Evolutionary conservation across 2,329 filamentous ascomycete species (phyloP), one percentile per base, ranked within the genome.

Genomic region (Zymoseptoria tritici): DNA sequence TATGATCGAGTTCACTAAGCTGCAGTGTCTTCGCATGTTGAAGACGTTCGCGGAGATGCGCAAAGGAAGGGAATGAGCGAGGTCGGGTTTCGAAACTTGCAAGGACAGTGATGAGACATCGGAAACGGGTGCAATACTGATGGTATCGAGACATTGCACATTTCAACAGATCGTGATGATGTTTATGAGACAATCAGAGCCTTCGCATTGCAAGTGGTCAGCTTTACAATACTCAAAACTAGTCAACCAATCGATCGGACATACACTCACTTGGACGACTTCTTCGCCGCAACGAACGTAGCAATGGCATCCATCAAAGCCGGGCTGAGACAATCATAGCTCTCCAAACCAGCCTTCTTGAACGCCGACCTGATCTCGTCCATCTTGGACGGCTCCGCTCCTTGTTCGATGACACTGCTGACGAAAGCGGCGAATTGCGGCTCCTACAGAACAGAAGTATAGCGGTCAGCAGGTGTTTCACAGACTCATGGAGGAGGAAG

Each of bases 371-470:
- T 77, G 3, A 88, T 81, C 19, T 77, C 79, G 54, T 78, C 79
- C 67, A 86, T 85, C 42, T 77, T 75, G 16, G 74, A 70, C 0
- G 85, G 81, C 53, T 80, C 72, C 66, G 83, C 86, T 1, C 85
- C 86, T 69, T 87, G 84, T 80, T 88, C 85, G 60, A 88, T 86
- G 60, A 88, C 83, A 58, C 81, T 85, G 42, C 81, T 84, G 49
- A 88, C 85, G 61, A 88, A 89, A 0, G 81, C 86, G 2, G 85
- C 85, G 65, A 88, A 89, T 68, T 88, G 85, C 6, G 85, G 85
- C 75, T 87, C 85, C 74, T 88, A 29, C 1, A 9, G 26, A 29
- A 9, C 7, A 1, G 26, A 29, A 29, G 85, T 2, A 9, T 29
- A 8, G 1, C 1, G 2, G 7, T 29, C 26, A 29, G 26, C 8